Evolutionary conservation across 2,329 filamentous ascomycete genomes (phyloP), one percentile per base, ranked within the genome.

Genomic region (Elsinoe perseae): DNA sequence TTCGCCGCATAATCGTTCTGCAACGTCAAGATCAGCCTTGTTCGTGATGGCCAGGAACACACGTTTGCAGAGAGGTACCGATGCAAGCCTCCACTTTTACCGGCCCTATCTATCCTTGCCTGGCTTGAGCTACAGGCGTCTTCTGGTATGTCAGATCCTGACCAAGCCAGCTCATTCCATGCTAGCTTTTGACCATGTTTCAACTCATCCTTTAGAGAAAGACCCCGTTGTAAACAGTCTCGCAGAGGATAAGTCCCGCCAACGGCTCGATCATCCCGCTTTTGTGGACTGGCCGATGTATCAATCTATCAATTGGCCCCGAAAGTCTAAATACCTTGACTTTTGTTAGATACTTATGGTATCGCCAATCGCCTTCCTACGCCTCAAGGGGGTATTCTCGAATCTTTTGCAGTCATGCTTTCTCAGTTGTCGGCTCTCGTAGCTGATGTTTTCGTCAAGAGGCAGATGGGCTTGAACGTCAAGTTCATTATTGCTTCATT

Each of bases 161-260:
- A 23, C 21, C 43, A 14, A 48, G 25, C 43, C 43, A n/a, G 25
- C 25, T 30, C 43, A 9, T 30, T 48, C 25, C 21, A 12, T 12
- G 43, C 14, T 48, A 48, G 25, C 21, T 48, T 48, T 48, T 48
- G 14, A 48, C 43, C 43, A 48, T 48, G 43, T 48, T 30, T 48
- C 43, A 48, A 14, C 12, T 48, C 43, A 48, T 48, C 43, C 43
- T 48, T 23, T 23, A 27, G 21, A 23, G 23, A 48, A 48, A 48
- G 43, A 48, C 23, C 43, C 43, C 43, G 43, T 48, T 48, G 43
- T 48, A 48, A 48, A 48, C 43, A 48, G 43, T 28, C 20, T 30
- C 43, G 43, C 43, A 20, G 21, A 48, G 43, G 20, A 25, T 23
- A 5, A 27, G 21, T 48, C 14, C 23, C 43, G 43, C 43, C 40